Evolutionary conservation across 2,329 filamentous ascomycete species (phyloP).

Genomic region (Alternaria tenuissima): DNA sequence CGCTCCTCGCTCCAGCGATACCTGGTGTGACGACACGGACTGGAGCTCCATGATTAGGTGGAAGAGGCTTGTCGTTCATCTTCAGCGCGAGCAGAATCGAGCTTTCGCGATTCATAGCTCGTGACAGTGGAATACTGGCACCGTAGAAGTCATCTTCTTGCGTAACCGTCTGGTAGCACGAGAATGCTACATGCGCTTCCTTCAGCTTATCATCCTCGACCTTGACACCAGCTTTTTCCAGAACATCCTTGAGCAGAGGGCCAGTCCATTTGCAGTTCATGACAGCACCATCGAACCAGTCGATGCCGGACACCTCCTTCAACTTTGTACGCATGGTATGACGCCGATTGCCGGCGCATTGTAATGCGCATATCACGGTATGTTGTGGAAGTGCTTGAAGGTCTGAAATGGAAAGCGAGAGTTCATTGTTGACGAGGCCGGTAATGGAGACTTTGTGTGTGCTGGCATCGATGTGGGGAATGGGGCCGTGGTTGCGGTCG

Average conservation of each 20-base stretch:
- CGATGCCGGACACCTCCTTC: slow-evolving; percentile 67
- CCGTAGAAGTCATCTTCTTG: slow-evolving; percentile 69
- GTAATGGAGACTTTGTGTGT: slow-evolving; percentile 58
- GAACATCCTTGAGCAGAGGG: slow-evolving; percentile 62
- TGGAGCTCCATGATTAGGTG: slow-evolving; percentile 61
- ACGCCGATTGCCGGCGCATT: slow-evolving; percentile 68
- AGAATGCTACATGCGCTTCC: slow-evolving; percentile 63
- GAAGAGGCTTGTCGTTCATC: slow-evolving; percentile 61
- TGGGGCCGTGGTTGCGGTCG: slow-evolving; percentile 65
- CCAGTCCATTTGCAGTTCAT: slow-evolving; percentile 67
- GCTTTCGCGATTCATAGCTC: slow-evolving; percentile 27
- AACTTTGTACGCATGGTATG: slow-evolving; percentile 68
- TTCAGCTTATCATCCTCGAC: slow-evolving; percentile 39
- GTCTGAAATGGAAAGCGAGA: slow-evolving; percentile 58
- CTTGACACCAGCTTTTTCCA: slow-evolving; percentile 56
- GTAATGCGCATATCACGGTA: slow-evolving; percentile 64
- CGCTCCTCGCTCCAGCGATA: slow-evolving; percentile 62
- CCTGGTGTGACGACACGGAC: slow-evolving; percentile 62
- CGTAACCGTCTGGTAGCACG: slow-evolving; percentile 60
- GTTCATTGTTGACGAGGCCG: slow-evolving; percentile 56
- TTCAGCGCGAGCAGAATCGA: slow-evolving; percentile 43
- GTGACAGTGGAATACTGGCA: slow-evolving; percentile 58
- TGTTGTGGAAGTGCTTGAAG: slow-evolving; percentile 62
- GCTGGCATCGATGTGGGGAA: slow-evolving; percentile 57
- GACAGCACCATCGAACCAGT: slow-evolving; percentile 68